Conservation (phyloP, 148 eudicot species). For the Spergularia marina region DNA sequence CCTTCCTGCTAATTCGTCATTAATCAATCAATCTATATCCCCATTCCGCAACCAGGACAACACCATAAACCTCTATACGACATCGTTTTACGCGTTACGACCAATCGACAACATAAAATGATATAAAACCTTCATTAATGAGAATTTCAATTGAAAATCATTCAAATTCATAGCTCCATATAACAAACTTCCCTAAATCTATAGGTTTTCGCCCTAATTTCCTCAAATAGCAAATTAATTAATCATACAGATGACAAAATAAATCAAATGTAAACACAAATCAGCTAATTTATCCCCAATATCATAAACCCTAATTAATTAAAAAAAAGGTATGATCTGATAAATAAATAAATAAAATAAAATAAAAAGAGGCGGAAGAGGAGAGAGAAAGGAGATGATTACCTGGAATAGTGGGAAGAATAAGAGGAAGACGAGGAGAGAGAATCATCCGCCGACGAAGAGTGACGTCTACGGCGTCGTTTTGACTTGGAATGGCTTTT, state of each 20-base stretch:
- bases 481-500: slow-evolving; percentile 35
- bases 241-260: neutral
- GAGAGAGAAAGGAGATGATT: neutral
- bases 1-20: no score
- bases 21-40: no score
- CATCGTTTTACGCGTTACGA: no score
- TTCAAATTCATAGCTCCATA: neutral
- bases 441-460: slow-evolving; percentile 29
- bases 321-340: neutral
- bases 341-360: neutral
- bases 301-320: slow-evolving; percentile 6
- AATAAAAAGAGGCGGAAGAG: neutral
- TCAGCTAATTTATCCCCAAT: neutral
- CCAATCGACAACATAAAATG: no score
- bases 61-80: no score
- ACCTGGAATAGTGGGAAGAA: slow-evolving; percentile 38
- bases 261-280: neutral
- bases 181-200: neutral
- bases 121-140: no score
- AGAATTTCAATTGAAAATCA: no score
- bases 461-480: slow-evolving; percentile 37
- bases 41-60: no score
- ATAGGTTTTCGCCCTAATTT: neutral
- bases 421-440: slow-evolving; percentile 29
- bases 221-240: neutral